phyloP scores from a whole-genome alignment of 306 rosid genomes.

The Abrus precatorius region DNA sequence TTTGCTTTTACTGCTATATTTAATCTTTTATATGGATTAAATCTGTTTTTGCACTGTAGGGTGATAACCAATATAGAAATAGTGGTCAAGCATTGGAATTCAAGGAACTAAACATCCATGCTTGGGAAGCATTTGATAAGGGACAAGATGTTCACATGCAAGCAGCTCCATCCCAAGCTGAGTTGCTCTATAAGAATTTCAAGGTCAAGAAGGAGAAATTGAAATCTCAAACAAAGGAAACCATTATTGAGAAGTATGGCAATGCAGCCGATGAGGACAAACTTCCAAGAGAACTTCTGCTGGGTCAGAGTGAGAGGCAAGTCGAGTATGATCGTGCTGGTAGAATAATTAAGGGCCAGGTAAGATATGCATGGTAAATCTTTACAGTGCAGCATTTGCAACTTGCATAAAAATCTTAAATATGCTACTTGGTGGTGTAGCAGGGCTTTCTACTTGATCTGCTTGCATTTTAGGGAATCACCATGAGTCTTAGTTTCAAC shows the following conservation, averaged over 20 bases:
- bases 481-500: conserved; percentile 6
- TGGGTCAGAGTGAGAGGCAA: conserved; percentile 71
- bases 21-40: background rate
- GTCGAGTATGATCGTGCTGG: conserved; percentile 69
- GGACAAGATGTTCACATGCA: conserved; percentile 77
- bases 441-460: background rate
- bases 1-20: conserved; percentile 12
- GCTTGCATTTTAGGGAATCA: background rate
- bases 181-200: conserved; percentile 58
- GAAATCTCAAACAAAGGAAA: conserved; percentile 66
- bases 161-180: conserved; percentile 73
- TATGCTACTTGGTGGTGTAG: background rate
- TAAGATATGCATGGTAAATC: conserved; percentile 35
- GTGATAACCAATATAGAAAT: conserved; percentile 63
- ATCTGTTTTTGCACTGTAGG: conserved; percentile 24
- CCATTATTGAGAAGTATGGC: conserved; percentile 50
- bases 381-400: background rate
- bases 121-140: conserved; percentile 50
- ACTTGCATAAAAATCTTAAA: background rate
- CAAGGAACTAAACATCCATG: conserved; percentile 50
- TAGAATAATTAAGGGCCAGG: conserved; percentile 60
- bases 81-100: conserved; percentile 50
- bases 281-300: conserved; percentile 66
- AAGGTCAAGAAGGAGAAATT: conserved; percentile 63
- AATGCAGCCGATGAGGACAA: conserved; percentile 48